phyloP scores from a whole-genome alignment of 148 eudicot species.

The Vaccinium myrtillus region DNA sequence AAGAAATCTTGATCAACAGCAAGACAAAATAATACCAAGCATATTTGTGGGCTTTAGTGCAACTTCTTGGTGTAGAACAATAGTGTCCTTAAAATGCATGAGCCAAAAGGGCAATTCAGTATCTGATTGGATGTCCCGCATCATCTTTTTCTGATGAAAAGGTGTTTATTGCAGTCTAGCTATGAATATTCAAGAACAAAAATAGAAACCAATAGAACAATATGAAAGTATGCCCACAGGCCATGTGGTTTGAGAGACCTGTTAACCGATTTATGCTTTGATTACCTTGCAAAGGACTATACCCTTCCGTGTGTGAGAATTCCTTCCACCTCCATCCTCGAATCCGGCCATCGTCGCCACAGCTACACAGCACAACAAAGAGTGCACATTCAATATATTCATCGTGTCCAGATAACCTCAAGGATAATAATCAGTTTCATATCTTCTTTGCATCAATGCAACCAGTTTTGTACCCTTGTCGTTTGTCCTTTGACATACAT shows the following conservation, averaged over 20 bases:
- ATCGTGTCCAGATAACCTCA: neutral
- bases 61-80: constrained; percentile 8
- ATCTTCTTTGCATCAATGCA: neutral
- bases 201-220: constrained; percentile 3
- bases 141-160: neutral
- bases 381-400: constrained; percentile 1
- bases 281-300: constrained; percentile 44
- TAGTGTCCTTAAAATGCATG: neutral
- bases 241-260: neutral
- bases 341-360: constrained; percentile 97
- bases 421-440: neutral
- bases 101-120: neutral
- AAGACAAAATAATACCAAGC: neutral
- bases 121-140: neutral
- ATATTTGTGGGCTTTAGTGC: neutral
- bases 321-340: constrained; percentile 95
- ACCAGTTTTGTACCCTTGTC: neutral
- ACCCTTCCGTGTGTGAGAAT: constrained; percentile 37
- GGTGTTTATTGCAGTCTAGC: neutral
- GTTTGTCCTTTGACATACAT: neutral
- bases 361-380: constrained; percentile 44
- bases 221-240: neutral
- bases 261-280: neutral
- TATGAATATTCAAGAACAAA: neutral
- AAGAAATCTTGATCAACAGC: neutral